Percentiles rank a stretch among this genome's conserved stretches.
phyloP scores from a whole-genome alignment of 2,329 filamentous ascomycete species.

The Verruconis gallopava region DNA sequence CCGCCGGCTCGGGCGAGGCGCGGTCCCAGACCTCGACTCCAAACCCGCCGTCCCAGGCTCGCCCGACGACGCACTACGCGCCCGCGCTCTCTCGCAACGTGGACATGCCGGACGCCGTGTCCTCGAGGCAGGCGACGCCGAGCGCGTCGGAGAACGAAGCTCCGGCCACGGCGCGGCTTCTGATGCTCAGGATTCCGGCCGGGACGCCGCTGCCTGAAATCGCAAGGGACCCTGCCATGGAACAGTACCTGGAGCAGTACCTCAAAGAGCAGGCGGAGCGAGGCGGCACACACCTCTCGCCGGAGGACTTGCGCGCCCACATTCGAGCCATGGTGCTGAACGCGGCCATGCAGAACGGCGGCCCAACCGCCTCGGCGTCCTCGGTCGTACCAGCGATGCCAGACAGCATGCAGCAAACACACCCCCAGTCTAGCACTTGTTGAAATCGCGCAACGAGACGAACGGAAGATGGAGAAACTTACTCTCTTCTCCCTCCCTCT shows the following conservation, averaged over 20 bases:
- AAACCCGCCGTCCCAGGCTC: background rate
- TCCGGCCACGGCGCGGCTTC: slow-evolving; percentile 18
- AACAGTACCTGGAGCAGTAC: slow-evolving; percentile 65
- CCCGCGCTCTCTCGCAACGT: slow-evolving; percentile 4
- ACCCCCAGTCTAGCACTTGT: no score
- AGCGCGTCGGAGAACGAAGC: background rate
- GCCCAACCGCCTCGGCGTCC: background rate
- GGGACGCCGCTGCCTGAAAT: slow-evolving; percentile 20
- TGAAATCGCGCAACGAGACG: no score
- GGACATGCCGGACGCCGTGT: slow-evolving; percentile 7
- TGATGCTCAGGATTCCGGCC: slow-evolving; percentile 47
- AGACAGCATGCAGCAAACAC: background rate
- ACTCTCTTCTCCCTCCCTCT: no score
- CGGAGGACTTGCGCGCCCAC: background rate
- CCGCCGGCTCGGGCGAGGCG: background rate
- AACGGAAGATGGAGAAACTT: no score
- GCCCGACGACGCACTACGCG: background rate
- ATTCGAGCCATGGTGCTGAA: background rate
- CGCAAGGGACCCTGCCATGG: slow-evolving; percentile 37
- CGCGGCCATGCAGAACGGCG: background rate
- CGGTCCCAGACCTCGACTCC: background rate
- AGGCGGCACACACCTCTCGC: slow-evolving; percentile 24
- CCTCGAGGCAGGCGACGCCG: background rate
- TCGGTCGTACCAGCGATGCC: background rate
- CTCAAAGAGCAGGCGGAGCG: slow-evolving; percentile 56